Base-by-base conservation (phyloP, 2,329 filamentous ascomycete species). In the Fusarium brevicatenulatum region DNA sequence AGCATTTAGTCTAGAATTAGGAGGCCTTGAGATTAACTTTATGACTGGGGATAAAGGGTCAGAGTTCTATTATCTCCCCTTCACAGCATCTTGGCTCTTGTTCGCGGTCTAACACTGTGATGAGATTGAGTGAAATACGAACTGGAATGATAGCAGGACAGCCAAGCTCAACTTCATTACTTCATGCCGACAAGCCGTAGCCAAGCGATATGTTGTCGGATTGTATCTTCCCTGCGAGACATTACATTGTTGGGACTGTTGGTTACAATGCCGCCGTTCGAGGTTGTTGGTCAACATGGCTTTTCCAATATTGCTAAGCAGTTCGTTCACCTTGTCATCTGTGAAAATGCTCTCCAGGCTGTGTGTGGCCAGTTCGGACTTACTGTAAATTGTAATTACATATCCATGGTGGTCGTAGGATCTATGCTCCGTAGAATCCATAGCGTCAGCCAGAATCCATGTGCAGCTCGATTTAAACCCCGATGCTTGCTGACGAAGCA, bases 401-500 rank as follows among this genome's bases (percentile, higher is more conserved):
- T 46, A 30, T 32, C 30, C 30, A 57, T 49, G n/a, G 49, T 40
- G 8, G 7, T 43, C 16, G n/a, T 34, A 34, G 52, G 25, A 34
- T 46, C n/a, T 37, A 43, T 42, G 16, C 36, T 37, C 36, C 36
- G 36, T 37, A 50, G 10, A 44, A 23, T 34, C 21, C 21, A 50
- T 32, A 18, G n/a, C 32, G 21, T 57, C 66, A 65, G 42, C 56
- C 61, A 59, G 28, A 37, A n/a, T 30, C 39, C 44, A 36, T 53
- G 11, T 36, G 40, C 7, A 30, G 25, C 16, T n/a, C 28, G 15
- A 57, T n/a, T 15, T 13, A 39, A 46, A 53, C 4, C 11, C 42
- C n/a, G 57, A 32, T 7, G 21, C 23, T 59, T 59, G 70, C 66
- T 73, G 66, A 68, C 70, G 40, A 73, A 73, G 63, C 62, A 59